These are phyloP conservation scores for Calocera viscosa DNA, from an alignment of 768 basidiomycete genomes.

Conservation along the genomic window DNA sequence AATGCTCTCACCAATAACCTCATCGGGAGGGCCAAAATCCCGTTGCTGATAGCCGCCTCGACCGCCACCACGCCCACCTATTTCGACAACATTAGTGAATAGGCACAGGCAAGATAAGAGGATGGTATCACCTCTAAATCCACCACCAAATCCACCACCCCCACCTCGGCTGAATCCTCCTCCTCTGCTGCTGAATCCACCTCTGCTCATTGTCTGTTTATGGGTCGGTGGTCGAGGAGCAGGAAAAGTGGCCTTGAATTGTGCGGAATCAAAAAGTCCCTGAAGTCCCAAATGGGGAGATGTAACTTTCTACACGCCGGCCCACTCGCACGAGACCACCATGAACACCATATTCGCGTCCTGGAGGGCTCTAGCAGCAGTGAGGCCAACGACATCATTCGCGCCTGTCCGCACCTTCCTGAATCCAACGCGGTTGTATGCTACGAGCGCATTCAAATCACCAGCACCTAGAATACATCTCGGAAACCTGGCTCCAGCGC, in stretches of 20 bases:
- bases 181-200: background rate
- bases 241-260: background rate
- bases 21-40: constrained; percentile 67
- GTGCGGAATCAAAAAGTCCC: constrained; percentile 7
- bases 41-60: constrained; percentile 60
- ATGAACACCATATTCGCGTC: constrained; percentile 2
- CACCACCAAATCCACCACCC: no score
- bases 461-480: background rate
- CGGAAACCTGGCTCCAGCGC: background rate
- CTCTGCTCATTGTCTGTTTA: background rate
- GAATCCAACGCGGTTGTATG: background rate
- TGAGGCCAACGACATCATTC: background rate
- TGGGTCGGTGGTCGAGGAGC: background rate
- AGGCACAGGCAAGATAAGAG: background rate
- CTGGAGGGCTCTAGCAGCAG: background rate
- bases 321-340: background rate
- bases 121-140: background rate
- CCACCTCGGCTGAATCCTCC: constrained; percentile 1
- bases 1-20: constrained; percentile 49
- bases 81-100: background rate
- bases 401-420: background rate
- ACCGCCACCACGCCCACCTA: constrained; percentile 45
- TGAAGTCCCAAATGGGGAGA: background rate
- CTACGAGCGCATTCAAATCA: background rate
- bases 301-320: background rate